These are phyloP conservation scores for Oxyria digyna DNA, from an alignment of 148 eudicot genomes.

Conservation along the genomic window DNA sequence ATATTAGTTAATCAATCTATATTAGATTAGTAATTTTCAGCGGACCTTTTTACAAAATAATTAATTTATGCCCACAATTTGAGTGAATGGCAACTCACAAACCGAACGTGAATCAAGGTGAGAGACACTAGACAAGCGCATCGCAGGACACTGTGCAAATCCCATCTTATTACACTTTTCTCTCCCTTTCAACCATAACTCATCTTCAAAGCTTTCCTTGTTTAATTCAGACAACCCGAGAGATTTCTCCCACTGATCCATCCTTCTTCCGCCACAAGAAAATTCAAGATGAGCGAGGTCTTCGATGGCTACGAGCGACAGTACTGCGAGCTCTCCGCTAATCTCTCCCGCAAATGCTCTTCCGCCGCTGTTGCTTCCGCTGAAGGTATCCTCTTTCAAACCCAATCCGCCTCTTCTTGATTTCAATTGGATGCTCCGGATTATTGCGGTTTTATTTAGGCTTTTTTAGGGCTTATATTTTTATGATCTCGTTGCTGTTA, in stretches of 20 bases:
- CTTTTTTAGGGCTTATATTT: background rate
- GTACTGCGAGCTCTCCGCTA: conserved; percentile 57
- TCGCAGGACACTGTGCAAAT: background rate
- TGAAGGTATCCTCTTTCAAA: conserved; percentile 22
- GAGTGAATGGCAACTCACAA: too few relatives aligned
- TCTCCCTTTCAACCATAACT: background rate
- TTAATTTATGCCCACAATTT: too few relatives aligned
- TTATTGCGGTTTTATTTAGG: background rate
- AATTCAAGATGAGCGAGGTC: conserved; percentile 43
- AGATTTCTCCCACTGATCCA: background rate
- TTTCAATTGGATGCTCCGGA: background rate
- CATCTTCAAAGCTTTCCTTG: background rate
- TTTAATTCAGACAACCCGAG: background rate
- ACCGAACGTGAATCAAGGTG: too few relatives aligned
- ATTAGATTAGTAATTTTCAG: too few relatives aligned
- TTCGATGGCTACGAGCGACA: conserved; percentile 67
- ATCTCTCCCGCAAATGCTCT: conserved; percentile 48
- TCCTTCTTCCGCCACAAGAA: background rate
- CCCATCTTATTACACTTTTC: background rate
- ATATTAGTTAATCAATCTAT: too few relatives aligned
- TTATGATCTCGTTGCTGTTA: background rate
- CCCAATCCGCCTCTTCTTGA: background rate
- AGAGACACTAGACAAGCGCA: too few relatives aligned
- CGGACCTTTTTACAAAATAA: too few relatives aligned
- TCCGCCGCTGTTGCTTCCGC: conserved; percentile 29